Evolutionary conservation across 2,329 filamentous ascomycete genomes (phyloP), one percentile per base, ranked within the genome.

Genomic region (Aspergillus felis): DNA sequence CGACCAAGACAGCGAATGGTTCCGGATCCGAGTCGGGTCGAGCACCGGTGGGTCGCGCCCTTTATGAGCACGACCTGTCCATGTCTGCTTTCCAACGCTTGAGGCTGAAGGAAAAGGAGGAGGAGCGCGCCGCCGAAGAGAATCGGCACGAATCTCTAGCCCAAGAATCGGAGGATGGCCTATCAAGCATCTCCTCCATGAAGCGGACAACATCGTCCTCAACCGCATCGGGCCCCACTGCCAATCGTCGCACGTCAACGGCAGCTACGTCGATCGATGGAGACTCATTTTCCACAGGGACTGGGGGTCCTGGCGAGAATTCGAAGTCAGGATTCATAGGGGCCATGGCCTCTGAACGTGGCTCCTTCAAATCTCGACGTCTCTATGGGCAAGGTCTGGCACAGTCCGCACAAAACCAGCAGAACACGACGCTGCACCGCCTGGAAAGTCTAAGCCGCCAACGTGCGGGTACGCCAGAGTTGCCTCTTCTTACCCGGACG

Each of bases 181-280:
- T 82, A 9, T 81, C 84, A 1, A 80, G 81, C 1, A 84, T 84
- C 22, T 92, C 88, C 68, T 88, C 88, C 65, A 84, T 84, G 60
- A 90, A 93, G 63, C 83, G 92, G 27, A 91, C 92, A 62, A 96
- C 92, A 0, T 79, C 79, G n/a, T 94, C 89, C 1, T 97, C 93
- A 0, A 95, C 90, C 0, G 88, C 87, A 6, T 94, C 91, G 3
- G 82, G 80, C 4, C 88, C 86, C 5, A 87, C 85, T 5, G 86
- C 85, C 0, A 82, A 87, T 42, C 84, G 85, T 27, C 87, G 90
- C 28, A 87, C 85, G 55, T 97, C 93, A 0, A 96, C 92, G 1
- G 90, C 92, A 6, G 92, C 91, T 3, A 97, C 92, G 0, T 97
- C 93, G 0, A 80, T 95, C 52, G 85, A 87, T n/a, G 96, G 92